Evolutionary conservation across 2,329 filamentous ascomycete genomes (phyloP), one percentile per base, ranked within the genome.

Genomic region (Aciculosporium take): DNA sequence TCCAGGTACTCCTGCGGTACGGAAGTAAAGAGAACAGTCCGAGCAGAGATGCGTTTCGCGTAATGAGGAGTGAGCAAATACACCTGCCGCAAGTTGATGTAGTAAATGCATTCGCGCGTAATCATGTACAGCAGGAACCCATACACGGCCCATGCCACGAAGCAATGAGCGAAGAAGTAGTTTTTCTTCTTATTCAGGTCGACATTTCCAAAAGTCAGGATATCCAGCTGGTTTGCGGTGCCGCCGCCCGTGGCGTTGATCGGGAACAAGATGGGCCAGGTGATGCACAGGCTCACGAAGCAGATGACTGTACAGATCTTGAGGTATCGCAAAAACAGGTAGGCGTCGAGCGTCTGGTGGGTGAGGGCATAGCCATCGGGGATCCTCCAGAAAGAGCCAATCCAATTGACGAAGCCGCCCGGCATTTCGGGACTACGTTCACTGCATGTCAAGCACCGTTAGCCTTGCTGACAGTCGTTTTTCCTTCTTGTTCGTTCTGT

Each of bases 1-100:
- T 84, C 74, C 25, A 89, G 71, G 46, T 88, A 91, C 4, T 81
- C 72, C 28, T 76, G 65, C 0, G 89, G 88, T 1, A 94, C 85
- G 1, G 83, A 82, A 1, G 87, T 83, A 60, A 94, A 94, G n/a
- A 98, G 74, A 6, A 96, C 87, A 1, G 88, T 95, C 23, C 87
- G 77, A 0, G 88, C 87, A 0, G 89, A 95, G 32, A 96, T 77
- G 15, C 88, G 81, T 50, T 79, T 81, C 23, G 86, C 75, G 55
- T 94, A 89, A 39, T 83, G 69, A 1, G 84, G 86, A 2, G 86
- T 84, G 43, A 94, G 70, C n/a, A 88, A 76, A 64, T 93, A 96
- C 1, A 89, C 89, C 63, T 96, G 91, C 48, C 89, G 84, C 40
- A 96, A 64, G 53, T 94, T 94, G 65, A 95, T 84, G 61, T 87